These are phyloP conservation scores for Leishmania mexicana DNA, from an alignment of 208 protist genomes.

Conservation along the genomic window DNA sequence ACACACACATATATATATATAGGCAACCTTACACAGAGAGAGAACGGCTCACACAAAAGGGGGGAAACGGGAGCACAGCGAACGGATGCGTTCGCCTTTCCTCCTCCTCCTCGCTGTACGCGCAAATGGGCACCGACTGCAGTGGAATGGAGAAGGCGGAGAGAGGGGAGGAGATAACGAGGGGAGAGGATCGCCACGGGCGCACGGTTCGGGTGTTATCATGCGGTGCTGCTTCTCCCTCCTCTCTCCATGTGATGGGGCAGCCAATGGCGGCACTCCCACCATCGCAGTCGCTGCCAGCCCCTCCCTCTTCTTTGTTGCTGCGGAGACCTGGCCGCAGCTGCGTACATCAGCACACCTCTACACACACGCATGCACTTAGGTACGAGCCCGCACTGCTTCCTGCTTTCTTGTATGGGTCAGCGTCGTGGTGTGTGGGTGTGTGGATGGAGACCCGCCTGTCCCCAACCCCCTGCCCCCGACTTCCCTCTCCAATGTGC, in stretches of 20 bases:
- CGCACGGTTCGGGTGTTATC: not conserved
- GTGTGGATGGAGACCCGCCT: not conserved
- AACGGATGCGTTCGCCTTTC: not conserved
- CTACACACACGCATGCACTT: not conserved
- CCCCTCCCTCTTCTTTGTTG: not conserved
- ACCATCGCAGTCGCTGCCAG: not conserved
- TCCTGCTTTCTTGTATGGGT: not conserved
- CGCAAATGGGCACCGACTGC: not conserved
- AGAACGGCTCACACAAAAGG: not conserved
- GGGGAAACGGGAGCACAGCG: not conserved
- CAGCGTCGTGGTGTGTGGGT: not conserved
- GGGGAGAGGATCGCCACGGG: not conserved
- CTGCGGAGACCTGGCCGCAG: not conserved
- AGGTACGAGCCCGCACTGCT: not conserved
- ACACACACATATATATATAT: not conserved
- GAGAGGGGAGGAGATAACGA: not conserved
- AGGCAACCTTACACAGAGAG: not conserved
- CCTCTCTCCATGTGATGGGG: not conserved
- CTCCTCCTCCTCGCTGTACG: not conserved
- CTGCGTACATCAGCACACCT: not conserved
- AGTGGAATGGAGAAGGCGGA: not conserved
- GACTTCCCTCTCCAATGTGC: not conserved
- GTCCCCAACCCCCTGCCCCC: not conserved
- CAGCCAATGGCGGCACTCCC: not conserved
- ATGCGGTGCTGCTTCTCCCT: not conserved